These are phyloP conservation scores for Ramicandelaber brevisporus DNA, from an alignment of 192 early-diverging fungal genomes.

Conservation along the genomic window DNA sequence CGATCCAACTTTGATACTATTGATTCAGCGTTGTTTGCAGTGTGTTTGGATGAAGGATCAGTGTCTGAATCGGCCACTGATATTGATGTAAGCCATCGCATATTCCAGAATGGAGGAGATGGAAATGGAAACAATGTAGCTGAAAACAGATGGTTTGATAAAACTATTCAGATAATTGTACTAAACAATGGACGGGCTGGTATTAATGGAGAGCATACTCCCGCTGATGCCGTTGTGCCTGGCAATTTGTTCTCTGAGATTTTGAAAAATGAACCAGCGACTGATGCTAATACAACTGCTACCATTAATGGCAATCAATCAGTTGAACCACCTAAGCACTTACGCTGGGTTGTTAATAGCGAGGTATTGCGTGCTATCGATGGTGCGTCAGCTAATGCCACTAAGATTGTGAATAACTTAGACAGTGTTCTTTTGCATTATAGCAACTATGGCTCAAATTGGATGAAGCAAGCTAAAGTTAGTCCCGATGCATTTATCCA, in stretches of 20 bases:
- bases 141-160: conserved; percentile 91
- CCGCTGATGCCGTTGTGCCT: conserved; percentile 72
- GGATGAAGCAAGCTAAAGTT: conserved; percentile 55
- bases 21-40: conserved; percentile 56
- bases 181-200: conserved; percentile 63
- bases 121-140: too few relatives aligned
- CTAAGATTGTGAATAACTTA: conserved; percentile 35
- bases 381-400: conserved; percentile 32
- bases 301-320: conserved; percentile 2
- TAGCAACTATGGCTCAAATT: conserved; percentile 51
- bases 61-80: conserved; percentile 31
- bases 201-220: conserved; percentile 90
- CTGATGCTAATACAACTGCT: conserved; percentile 3
- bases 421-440: conserved; percentile 43
- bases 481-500: conserved; percentile 84
- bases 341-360: conserved; percentile 42
- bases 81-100: conserved; percentile 33
- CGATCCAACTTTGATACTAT: conserved; percentile 28
- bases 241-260: conserved; percentile 54
- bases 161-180: conserved; percentile 71
- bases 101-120: conserved; percentile 51
- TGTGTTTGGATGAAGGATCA: conserved; percentile 53
- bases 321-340: conserved; percentile 24
- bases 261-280: conserved; percentile 13
- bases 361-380: conserved; percentile 24